A percentile compares a stretch with the other conserved stretches of the same genome.
These are phyloP conservation scores for Casuarina equisetifolia DNA, from an alignment of 306 rosid genomes.

Conservation along the genomic window DNA sequence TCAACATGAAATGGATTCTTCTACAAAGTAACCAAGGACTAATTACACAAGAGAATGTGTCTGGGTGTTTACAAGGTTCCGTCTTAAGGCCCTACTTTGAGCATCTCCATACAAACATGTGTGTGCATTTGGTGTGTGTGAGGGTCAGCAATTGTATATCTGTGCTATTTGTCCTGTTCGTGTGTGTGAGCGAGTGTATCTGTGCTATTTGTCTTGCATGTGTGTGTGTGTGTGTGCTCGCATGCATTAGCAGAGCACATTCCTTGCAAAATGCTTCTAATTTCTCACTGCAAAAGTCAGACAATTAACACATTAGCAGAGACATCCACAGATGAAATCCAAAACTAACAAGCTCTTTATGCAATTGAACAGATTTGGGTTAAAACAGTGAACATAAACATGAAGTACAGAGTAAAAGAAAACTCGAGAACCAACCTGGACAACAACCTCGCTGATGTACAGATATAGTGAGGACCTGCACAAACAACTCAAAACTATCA, in stretches of 20 bases:
- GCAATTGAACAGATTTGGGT: background rate
- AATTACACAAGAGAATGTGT: background rate
- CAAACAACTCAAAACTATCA: slow-evolving; percentile 27
- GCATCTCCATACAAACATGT: background rate
- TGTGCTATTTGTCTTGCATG: background rate
- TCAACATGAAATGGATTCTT: too few relatives aligned
- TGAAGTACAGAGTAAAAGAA: background rate
- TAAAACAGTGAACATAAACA: slow-evolving; percentile 8
- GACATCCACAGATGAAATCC: background rate
- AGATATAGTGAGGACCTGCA: slow-evolving; percentile 69
- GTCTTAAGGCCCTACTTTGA: background rate
- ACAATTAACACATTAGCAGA: background rate
- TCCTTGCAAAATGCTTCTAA: background rate
- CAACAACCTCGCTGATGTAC: slow-evolving; percentile 75
- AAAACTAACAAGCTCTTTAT: background rate
- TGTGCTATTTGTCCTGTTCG: too few relatives aligned
- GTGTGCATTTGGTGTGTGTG: too few relatives aligned
- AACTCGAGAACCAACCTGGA: slow-evolving; percentile 57
- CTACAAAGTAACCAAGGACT: too few relatives aligned
- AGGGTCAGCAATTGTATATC: too few relatives aligned
- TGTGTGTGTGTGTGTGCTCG: background rate
- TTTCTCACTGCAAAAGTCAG: background rate
- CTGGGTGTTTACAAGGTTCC: background rate
- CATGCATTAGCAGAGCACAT: too few relatives aligned
- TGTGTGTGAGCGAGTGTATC: too few relatives aligned